phyloP scores from a whole-genome alignment of 257 asterid genomes.

The Solanum dulcamara region DNA sequence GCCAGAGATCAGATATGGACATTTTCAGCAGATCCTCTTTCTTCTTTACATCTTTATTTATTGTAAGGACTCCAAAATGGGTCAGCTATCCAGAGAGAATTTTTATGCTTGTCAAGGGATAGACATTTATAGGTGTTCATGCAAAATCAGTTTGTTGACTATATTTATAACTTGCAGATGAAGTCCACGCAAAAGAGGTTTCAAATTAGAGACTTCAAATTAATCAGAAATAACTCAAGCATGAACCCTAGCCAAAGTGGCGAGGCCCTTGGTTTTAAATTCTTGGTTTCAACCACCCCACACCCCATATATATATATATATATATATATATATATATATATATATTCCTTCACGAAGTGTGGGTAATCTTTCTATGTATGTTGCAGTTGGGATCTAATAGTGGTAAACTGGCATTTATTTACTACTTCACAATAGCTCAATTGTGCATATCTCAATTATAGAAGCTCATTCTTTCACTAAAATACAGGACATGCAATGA shows the following conservation, averaged over 20 bases:
- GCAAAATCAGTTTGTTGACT: background rate
- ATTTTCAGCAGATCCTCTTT: constrained; percentile 42
- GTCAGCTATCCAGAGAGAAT: constrained; percentile 37
- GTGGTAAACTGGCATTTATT: background rate
- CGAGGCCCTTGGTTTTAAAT: background rate
- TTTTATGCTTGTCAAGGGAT: background rate
- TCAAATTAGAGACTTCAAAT: background rate
- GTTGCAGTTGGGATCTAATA: background rate
- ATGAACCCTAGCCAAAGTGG: background rate
- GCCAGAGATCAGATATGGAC: constrained; percentile 41
- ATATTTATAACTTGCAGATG: background rate
- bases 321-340: too few species aligned
- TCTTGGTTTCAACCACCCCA: background rate
- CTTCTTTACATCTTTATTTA: constrained; percentile 48
- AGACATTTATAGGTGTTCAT: background rate
- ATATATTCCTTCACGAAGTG: background rate
- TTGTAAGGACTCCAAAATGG: constrained; percentile 66
- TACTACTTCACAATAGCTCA: background rate
- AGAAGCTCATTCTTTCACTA: background rate
- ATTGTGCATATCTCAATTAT: background rate
- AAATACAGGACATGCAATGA: background rate
- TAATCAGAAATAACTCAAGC: background rate
- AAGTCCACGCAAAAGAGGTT: background rate
- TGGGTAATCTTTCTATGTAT: background rate
- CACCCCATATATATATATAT: too few species aligned